A percentile compares a stretch with the other conserved stretches of the same genome.
phyloP scores from a whole-genome alignment of 2,329 filamentous ascomycete species.

The Arthroderma sp. region DNA sequence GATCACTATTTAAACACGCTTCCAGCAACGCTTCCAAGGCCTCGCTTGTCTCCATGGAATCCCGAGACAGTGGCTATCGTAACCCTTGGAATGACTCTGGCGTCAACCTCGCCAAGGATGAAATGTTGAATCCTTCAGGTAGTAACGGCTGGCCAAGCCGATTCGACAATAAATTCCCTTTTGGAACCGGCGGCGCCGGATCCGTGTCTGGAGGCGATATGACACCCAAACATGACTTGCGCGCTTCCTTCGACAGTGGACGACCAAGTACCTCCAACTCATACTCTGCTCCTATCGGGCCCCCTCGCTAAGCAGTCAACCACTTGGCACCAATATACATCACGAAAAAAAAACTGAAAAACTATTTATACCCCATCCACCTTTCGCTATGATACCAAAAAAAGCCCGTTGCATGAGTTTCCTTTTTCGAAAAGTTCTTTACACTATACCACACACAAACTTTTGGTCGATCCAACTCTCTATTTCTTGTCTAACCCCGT shows the following conservation, averaged over 20 bases:
- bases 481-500: not conserved
- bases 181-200: slow-evolving; percentile 33
- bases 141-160: slow-evolving; percentile 43
- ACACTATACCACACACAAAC: not conserved
- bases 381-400: not conserved
- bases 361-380: not conserved
- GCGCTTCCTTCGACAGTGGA: slow-evolving; percentile 80
- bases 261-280: slow-evolving; percentile 91
- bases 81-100: slow-evolving; percentile 98
- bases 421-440: not conserved
- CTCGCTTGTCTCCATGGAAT: slow-evolving; percentile 90
- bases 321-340: not conserved
- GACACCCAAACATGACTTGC: slow-evolving; percentile 70
- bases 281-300: slow-evolving; percentile 86
- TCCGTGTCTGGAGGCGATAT: slow-evolving; percentile 54
- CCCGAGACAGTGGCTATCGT: slow-evolving; percentile 83
- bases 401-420: slow-evolving; percentile 1
- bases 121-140: slow-evolving; percentile 45
- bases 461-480: slow-evolving; percentile 1
- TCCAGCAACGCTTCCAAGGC: slow-evolving; percentile 85
- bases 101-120: slow-evolving; percentile 84
- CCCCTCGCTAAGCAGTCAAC: slow-evolving; percentile 62
- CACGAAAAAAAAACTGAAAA: not conserved
- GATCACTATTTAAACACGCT: slow-evolving; percentile 82
- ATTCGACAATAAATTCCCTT: slow-evolving; percentile 54